Percentiles rank a stretch among this genome's conserved stretches.
phyloP scores from a whole-genome alignment of 495 filamentous ascomycete genomes.

The Neohortaea acidophila region DNA sequence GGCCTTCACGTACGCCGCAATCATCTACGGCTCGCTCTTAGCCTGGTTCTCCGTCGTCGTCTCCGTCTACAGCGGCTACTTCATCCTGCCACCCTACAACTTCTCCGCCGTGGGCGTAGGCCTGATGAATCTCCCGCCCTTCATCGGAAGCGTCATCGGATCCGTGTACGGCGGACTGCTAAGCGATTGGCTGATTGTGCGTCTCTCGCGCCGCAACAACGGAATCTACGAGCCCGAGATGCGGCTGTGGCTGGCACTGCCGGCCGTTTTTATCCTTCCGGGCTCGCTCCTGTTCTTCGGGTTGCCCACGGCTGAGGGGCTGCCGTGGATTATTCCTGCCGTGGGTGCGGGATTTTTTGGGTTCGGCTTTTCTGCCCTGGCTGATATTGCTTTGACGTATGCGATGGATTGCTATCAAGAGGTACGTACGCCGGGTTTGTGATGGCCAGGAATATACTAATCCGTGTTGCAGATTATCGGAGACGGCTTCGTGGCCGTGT shows the following conservation, averaged over 20 bases:
- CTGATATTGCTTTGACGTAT: constrained; percentile 7
- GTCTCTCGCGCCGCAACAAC: constrained; percentile 37
- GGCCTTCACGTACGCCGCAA: constrained; percentile 4
- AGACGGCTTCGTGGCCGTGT: constrained; percentile 4
- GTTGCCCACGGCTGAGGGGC: constrained; percentile 30
- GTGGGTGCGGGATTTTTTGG: constrained; percentile 5
- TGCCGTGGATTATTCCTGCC: constrained; percentile 9
- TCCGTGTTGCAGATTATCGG: constrained; percentile 2
- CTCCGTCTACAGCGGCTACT: constrained; percentile 1
- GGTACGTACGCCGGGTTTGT: not conserved
- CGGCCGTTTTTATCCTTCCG: constrained; percentile 32
- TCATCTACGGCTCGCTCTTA: constrained; percentile 5
- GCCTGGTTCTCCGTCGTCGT: constrained; percentile 8
- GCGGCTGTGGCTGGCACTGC: constrained; percentile 42
- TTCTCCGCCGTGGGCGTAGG: constrained; percentile 2
- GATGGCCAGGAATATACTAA: not conserved
- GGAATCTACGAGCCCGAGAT: constrained; percentile 58
- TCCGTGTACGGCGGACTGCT: constrained; percentile 35
- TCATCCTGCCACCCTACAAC: constrained; percentile 8
- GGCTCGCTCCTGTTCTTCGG: constrained; percentile 37
- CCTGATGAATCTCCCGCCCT: constrained; percentile 20
- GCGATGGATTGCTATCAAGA: constrained; percentile 5
- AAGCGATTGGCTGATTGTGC: constrained; percentile 37
- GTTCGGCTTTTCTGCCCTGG: not conserved
- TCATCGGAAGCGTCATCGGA: constrained; percentile 35